Conservation (phyloP, 306 rosid genomes). For the Crataegus laevigata region DNA sequence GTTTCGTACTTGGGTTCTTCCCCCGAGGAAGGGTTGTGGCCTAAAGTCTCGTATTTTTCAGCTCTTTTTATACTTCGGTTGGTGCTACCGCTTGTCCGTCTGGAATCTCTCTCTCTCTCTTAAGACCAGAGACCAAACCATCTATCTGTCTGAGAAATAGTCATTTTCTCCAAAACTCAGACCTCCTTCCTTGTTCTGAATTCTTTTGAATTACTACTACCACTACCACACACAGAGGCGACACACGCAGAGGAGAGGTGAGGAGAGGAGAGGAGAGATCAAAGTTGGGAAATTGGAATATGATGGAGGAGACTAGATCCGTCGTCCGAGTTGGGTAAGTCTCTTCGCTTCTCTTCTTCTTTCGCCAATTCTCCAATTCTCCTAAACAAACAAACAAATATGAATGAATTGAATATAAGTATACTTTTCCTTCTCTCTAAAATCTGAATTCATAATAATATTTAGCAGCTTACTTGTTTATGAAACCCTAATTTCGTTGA, state of each 20-base stretch:
- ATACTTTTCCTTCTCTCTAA: too few species aligned
- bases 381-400: too few species aligned
- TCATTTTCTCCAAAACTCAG: background rate
- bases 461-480: background rate
- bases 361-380: too few species aligned
- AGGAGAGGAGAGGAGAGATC: background rate
- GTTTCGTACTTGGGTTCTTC: background rate
- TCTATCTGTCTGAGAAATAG: background rate
- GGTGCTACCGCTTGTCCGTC: background rate
- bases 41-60: background rate
- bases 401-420: too few species aligned
- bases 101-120: background rate
- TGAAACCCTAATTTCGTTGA: background rate
- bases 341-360: background rate
- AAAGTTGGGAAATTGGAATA: background rate
- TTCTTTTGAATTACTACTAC: background rate
- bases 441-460: background rate
- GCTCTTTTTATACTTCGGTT: background rate
- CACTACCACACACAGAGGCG: background rate
- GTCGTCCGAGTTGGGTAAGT: slow-evolving; percentile 1
- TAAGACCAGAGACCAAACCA: background rate
- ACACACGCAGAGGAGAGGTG: background rate
- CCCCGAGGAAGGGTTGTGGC: background rate
- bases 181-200: background rate
- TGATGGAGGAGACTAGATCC: background rate